Evolutionary conservation across 2,329 filamentous ascomycete species (phyloP).

Genomic region (Ascochyta lentis): DNA sequence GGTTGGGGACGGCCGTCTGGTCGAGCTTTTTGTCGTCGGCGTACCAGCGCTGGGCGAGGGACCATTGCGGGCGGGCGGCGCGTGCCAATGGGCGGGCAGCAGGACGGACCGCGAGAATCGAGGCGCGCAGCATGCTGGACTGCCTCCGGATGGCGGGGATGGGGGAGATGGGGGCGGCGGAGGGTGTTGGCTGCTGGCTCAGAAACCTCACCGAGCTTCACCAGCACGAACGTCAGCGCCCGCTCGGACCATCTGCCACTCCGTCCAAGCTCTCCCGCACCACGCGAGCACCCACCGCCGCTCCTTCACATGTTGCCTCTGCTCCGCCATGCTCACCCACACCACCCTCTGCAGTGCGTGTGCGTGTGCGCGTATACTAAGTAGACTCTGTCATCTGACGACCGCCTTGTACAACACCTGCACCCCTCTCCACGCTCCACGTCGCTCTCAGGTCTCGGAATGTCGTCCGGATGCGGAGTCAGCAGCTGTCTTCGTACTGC

Average conservation of each 20-base stretch:
- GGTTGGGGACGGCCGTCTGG: slow-evolving; percentile 48
- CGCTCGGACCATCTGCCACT: slow-evolving; percentile 4
- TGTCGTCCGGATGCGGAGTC: slow-evolving; percentile 13
- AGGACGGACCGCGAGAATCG: slow-evolving; percentile 57
- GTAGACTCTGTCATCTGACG: slow-evolving; percentile 3
- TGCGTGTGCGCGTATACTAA: too few species aligned
- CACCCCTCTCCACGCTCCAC: slow-evolving; percentile 13
- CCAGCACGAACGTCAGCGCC: slow-evolving; percentile 6
- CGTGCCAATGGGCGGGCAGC: slow-evolving; percentile 47
- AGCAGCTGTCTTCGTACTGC: slow-evolving; percentile 5
- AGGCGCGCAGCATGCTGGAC: slow-evolving; percentile 64
- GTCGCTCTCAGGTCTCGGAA: slow-evolving; percentile 18
- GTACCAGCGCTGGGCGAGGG: slow-evolving; percentile 56
- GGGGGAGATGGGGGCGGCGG: slow-evolving; percentile 23
- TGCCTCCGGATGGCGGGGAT: slow-evolving; percentile 43
- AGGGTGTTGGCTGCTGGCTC: slow-evolving; percentile 5
- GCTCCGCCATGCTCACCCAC: not conserved
- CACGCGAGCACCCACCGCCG: slow-evolving; percentile 6
- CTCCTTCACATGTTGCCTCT: slow-evolving; percentile 10
- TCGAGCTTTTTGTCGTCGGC: slow-evolving; percentile 55
- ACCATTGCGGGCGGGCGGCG: slow-evolving; percentile 47
- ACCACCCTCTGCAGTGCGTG: not conserved
- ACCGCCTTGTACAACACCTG: slow-evolving; percentile 6
- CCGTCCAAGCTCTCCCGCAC: slow-evolving; percentile 10
- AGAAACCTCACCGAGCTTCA: slow-evolving; percentile 22